These are phyloP conservation scores for Boeremia exigua DNA, from an alignment of 2,329 filamentous ascomycete species.

Conservation along the genomic window DNA sequence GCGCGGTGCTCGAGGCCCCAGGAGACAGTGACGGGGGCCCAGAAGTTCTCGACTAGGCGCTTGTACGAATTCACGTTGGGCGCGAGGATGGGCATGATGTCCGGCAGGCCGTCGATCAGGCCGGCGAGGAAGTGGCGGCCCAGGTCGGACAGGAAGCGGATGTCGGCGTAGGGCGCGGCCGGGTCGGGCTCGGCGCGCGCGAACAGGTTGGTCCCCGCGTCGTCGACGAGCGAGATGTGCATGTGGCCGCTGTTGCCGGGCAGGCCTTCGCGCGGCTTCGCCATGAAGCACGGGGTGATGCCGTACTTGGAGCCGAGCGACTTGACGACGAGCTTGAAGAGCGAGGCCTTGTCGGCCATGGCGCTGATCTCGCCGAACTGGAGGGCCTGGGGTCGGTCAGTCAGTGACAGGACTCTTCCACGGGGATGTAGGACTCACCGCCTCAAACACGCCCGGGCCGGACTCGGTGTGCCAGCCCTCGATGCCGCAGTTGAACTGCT, in stretches of 20 bases:
- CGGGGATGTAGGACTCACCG: too few species aligned
- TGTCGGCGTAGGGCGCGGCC: constrained; percentile 63
- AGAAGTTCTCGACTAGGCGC: constrained; percentile 97
- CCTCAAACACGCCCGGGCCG: constrained; percentile 93
- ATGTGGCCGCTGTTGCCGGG: constrained; percentile 97
- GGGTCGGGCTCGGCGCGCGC: constrained; percentile 71
- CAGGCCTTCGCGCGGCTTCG: constrained; percentile 87
- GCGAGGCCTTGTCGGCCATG: constrained; percentile 88
- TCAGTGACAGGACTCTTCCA: constrained; percentile 23
- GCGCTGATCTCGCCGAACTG: constrained; percentile 85
- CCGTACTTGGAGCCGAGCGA: constrained; percentile 84
- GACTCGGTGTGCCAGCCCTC: constrained; percentile 97
- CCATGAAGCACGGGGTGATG: constrained; percentile 98
- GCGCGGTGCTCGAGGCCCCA: constrained; percentile 97
- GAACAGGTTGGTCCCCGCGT: constrained; percentile 83
- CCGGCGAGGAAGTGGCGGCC: constrained; percentile 94
- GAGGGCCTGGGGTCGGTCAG: constrained; percentile 67
- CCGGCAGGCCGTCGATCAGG: constrained; percentile 83
- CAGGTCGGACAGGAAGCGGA: constrained; percentile 81
- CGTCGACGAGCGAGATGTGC: constrained; percentile 87
- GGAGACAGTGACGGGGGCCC: constrained; percentile 96
- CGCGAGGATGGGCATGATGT: constrained; percentile 93
- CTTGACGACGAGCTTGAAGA: constrained; percentile 97
- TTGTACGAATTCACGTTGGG: constrained; percentile 99
- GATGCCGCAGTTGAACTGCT: constrained; percentile 77